These are phyloP conservation scores for Macrophomina tecta DNA, from an alignment of 2,329 filamentous ascomycete genomes.

Conservation along the genomic window DNA sequence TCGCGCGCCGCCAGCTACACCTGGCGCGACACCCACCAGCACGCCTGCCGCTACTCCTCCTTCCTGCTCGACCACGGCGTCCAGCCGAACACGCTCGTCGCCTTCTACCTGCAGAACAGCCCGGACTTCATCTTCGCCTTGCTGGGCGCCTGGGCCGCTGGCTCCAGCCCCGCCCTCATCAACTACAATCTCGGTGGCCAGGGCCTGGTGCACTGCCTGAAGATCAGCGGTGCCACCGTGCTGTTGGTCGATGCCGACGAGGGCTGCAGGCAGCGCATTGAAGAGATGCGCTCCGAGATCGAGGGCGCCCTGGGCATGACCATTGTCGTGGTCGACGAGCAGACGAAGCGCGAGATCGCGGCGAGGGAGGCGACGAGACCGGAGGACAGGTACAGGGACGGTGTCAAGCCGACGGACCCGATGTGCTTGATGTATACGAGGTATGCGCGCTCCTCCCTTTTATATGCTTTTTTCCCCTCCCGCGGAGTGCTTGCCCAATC, in stretches of 20 bases:
- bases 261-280: constrained; percentile 44
- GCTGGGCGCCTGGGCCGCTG: constrained; percentile 62
- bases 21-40: constrained; percentile 45
- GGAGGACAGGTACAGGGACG: constrained; percentile 52
- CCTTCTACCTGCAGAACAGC: constrained; percentile 71
- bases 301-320: constrained; percentile 64
- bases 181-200: constrained; percentile 72
- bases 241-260: constrained; percentile 64
- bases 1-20: constrained; percentile 65
- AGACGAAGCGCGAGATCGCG: constrained; percentile 50
- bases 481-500: constrained; percentile 14
- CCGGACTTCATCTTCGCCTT: constrained; percentile 71
- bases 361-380: constrained; percentile 50
- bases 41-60: constrained; percentile 44
- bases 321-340: constrained; percentile 59
- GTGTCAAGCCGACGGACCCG: constrained; percentile 49
- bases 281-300: constrained; percentile 56
- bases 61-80: constrained; percentile 55
- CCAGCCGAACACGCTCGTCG: constrained; percentile 65
- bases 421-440: constrained; percentile 67
- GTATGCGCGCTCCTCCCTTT: constrained; percentile 25
- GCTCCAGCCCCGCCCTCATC: constrained; percentile 72
- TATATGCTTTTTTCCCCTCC: constrained; percentile 72
- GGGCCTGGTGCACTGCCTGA: constrained; percentile 69
- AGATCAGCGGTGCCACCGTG: constrained; percentile 61